Evolutionary conservation across 495 filamentous ascomycete genomes (phyloP).

Genomic region (Amniculicola lignicola): DNA sequence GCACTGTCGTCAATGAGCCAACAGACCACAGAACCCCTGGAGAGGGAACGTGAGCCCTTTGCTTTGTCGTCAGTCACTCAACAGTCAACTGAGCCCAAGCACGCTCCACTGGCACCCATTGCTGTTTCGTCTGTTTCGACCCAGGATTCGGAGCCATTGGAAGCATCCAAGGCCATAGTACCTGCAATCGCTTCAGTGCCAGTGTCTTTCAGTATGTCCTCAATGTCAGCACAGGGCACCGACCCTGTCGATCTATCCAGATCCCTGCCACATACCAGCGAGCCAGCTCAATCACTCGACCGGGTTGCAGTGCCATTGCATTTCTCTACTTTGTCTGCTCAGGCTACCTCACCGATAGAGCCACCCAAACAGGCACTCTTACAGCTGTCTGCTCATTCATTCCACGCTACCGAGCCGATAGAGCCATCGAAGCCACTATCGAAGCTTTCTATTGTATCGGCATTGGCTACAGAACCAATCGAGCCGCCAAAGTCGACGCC

Average conservation of each 20-base stretch:
- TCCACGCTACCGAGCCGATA: conserved; percentile 52
- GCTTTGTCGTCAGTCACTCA: neutral
- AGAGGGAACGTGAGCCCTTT: conserved; percentile 5
- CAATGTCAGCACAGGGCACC: conserved; percentile 49
- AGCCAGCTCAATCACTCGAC: no score
- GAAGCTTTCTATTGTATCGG: conserved; percentile 10
- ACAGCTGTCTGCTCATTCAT: conserved; percentile 50
- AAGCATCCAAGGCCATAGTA: conserved; percentile 4
- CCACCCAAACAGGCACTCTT: conserved; percentile 30
- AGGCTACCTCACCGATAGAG: conserved; percentile 49
- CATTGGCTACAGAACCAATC: conserved; percentile 22
- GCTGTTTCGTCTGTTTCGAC: conserved; percentile 9
- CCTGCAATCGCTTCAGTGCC: no score
- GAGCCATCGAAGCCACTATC: conserved; percentile 25
- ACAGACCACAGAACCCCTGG: conserved; percentile 13
- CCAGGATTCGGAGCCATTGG: conserved; percentile 21
- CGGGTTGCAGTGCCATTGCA: conserved; percentile 35
- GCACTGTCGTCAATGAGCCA: neutral
- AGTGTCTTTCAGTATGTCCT: conserved; percentile 46
- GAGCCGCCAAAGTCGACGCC: conserved; percentile 13
- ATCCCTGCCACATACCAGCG: no score
- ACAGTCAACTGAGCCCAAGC: conserved; percentile 12
- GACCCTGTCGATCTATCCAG: conserved; percentile 45
- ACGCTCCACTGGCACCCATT: neutral
- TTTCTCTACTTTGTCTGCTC: conserved; percentile 50